A percentile compares a stretch with the other conserved stretches of the same genome.
phyloP scores from a whole-genome alignment of 2,329 filamentous ascomycete species.

The Ambrosiella xylebori region DNA sequence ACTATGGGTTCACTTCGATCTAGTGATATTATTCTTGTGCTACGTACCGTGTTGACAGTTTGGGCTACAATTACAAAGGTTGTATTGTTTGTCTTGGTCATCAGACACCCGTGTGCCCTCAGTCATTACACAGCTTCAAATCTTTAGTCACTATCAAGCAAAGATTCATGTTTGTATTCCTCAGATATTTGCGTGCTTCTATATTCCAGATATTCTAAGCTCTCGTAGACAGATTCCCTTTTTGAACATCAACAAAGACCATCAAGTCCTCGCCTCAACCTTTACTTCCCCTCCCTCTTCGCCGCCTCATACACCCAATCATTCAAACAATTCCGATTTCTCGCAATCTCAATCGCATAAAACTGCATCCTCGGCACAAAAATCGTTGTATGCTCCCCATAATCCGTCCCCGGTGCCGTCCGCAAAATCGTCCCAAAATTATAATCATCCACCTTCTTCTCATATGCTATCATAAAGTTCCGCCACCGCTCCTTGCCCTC shows the following conservation, averaged over 20 bases:
- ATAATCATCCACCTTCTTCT: conserved; percentile 90
- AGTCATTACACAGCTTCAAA: too few species aligned
- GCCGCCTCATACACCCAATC: conserved; percentile 92
- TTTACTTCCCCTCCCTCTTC: conserved; percentile 23
- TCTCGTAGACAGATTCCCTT: too few species aligned
- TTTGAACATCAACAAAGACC: not conserved
- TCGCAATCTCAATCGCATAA: conserved; percentile 36
- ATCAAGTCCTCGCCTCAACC: not conserved
- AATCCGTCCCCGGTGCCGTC: conserved; percentile 60
- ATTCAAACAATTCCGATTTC: conserved; percentile 73
- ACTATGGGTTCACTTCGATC: too few species aligned
- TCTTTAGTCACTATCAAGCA: too few species aligned
- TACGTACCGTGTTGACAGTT: too few species aligned
- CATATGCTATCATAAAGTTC: conserved; percentile 82
- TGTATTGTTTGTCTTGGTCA: too few species aligned
- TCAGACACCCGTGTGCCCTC: too few species aligned
- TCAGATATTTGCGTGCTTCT: too few species aligned
- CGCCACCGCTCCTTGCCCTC: conserved; percentile 86
- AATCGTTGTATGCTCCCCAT: conserved; percentile 76
- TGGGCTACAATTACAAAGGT: too few species aligned
- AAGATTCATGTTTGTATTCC: too few species aligned
- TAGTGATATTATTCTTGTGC: too few species aligned
- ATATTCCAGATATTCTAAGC: too few species aligned
- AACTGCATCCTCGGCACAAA: conserved; percentile 50
- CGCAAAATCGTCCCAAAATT: conserved; percentile 95